Evolutionary conservation across 2,329 filamentous ascomycete species (phyloP).

Genomic region (Botrytis sinoallii): DNA sequence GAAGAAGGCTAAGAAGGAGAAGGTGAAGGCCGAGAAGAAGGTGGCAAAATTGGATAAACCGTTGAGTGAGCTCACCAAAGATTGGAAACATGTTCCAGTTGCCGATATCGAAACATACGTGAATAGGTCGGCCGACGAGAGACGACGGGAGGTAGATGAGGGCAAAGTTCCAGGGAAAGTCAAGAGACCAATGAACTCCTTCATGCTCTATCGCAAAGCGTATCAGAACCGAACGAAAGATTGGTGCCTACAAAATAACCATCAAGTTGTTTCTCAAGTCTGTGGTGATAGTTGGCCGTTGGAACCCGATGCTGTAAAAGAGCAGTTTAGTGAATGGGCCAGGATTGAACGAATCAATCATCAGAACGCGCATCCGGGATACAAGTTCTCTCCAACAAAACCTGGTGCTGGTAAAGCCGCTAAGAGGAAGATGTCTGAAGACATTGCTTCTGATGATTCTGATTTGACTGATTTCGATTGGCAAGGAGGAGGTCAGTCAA

Average conservation of each 20-base stretch:
- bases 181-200: conserved; percentile 93
- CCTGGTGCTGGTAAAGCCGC: conserved; percentile 42
- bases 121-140: conserved; percentile 62
- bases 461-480: conserved; percentile 49
- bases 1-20: conserved; percentile 40
- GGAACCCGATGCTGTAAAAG: conserved; percentile 69
- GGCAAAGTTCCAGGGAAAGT: conserved; percentile 71
- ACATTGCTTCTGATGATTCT: conserved; percentile 41
- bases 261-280: conserved; percentile 87
- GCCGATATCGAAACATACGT: conserved; percentile 81
- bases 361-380: conserved; percentile 77
- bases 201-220: conserved; percentile 94
- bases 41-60: conserved; percentile 60
- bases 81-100: conserved; percentile 59
- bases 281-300: conserved; percentile 83
- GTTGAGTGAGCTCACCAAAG: conserved; percentile 66
- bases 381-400: conserved; percentile 92
- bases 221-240: conserved; percentile 84
- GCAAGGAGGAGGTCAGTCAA: conserved; percentile 33
- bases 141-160: conserved; percentile 65
- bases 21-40: conserved; percentile 44
- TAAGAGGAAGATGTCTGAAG: conserved; percentile 48
- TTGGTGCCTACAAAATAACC: conserved; percentile 81
- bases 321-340: conserved; percentile 75
- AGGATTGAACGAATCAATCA: conserved; percentile 82